These are phyloP conservation scores for Cyberlindnera americana DNA, from an alignment of 805 yeast species.

Conservation along the genomic window DNA sequence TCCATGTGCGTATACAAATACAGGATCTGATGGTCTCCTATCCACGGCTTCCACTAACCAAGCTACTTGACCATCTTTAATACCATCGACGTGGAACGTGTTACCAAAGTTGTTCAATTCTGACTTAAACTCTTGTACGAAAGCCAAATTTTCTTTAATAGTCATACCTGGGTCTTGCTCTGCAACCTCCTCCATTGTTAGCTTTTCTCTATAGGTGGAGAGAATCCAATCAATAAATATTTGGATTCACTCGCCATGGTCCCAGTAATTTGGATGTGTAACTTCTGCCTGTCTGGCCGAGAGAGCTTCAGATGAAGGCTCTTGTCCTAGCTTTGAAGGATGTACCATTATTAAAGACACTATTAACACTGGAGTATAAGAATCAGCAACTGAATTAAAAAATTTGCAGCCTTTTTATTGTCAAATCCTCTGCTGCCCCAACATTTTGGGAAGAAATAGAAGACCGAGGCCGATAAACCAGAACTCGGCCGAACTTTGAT, in stretches of 20 bases:
- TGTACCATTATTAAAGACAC: too few species aligned
- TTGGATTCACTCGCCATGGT: slow-evolving; percentile 4
- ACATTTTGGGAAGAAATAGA: too few species aligned
- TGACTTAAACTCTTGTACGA: slow-evolving; percentile 1
- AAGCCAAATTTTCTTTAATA: slow-evolving; percentile 2
- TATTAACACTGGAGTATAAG: too few species aligned
- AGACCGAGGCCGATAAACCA: too few species aligned
- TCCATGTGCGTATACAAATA: slow-evolving; percentile 18
- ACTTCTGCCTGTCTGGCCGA: slow-evolving; percentile 1
- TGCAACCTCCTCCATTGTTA: slow-evolving; percentile 4
- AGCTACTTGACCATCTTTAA: slow-evolving; percentile 4
- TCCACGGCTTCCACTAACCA: slow-evolving; percentile 29
- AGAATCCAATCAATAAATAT: neutral
- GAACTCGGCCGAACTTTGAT: too few species aligned
- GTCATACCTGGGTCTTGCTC: slow-evolving; percentile 7
- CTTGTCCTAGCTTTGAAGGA: neutral
- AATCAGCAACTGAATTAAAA: too few species aligned
- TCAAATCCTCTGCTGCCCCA: too few species aligned
- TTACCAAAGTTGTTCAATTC: slow-evolving; percentile 5
- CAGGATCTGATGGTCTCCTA: slow-evolving; percentile 20
- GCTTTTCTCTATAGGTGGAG: slow-evolving; percentile 2
- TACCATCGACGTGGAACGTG: slow-evolving; percentile 7
- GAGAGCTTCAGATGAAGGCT: slow-evolving; percentile 2
- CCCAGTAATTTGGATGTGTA: slow-evolving; percentile 1
- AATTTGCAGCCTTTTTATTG: too few species aligned